A percentile compares a stretch with the other conserved stretches of the same genome.
Evolutionary conservation across 179 eudicot species (phyloP).

Genomic region (Beta lomatogona): DNA sequence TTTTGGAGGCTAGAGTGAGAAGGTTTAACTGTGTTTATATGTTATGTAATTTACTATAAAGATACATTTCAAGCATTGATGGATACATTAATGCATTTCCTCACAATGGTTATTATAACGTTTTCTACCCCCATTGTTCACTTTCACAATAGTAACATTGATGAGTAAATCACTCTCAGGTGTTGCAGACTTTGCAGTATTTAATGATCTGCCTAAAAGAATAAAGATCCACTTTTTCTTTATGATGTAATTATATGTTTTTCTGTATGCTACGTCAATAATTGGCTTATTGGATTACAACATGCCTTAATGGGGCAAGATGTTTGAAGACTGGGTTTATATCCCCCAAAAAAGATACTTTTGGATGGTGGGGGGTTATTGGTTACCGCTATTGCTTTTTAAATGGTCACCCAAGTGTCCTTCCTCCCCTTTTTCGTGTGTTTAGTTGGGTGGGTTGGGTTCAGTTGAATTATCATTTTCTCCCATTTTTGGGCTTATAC

Average conservation of each 20-base stretch:
- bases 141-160: too few relatives aligned
- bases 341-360: background rate
- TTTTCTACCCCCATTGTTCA: too few relatives aligned
- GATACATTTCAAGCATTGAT: too few relatives aligned
- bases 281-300: background rate
- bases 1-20: too few relatives aligned
- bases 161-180: too few relatives aligned
- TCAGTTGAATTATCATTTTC: background rate
- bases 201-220: background rate
- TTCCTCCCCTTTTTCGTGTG: background rate
- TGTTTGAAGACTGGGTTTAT: background rate
- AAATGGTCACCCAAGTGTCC: background rate
- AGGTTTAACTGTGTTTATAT: too few relatives aligned
- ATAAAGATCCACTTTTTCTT: background rate
- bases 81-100: too few relatives aligned
- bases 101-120: too few relatives aligned
- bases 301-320: background rate
- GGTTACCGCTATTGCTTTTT: background rate
- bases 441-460: background rate
- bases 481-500: background rate
- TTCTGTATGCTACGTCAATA: background rate
- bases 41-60: too few relatives aligned
- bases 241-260: background rate
- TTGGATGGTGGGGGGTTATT: background rate
- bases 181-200: too few relatives aligned